A percentile compares a stretch with the other conserved stretches of the same genome.
phyloP scores from a whole-genome alignment of 495 filamentous ascomycete genomes.

The Lasiosphaeria hispida region DNA sequence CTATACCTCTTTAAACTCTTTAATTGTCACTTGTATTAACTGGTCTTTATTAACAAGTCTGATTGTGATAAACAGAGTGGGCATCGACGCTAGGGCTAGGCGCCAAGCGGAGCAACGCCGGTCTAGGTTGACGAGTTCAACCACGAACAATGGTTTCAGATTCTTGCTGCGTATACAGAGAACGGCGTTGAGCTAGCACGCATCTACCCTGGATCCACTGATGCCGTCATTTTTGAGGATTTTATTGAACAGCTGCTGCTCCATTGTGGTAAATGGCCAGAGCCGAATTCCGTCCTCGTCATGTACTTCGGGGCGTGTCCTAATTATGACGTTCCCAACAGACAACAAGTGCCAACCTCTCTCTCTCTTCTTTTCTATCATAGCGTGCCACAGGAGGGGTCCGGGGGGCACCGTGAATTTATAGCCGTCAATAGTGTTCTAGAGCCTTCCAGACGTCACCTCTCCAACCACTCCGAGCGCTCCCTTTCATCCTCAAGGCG shows the following conservation, averaged over 20 bases:
- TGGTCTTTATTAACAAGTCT: conserved; percentile 35
- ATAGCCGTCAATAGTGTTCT: no score
- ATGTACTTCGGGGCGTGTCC: no score
- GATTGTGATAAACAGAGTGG: conserved; percentile 29
- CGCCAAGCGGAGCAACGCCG: conserved; percentile 32
- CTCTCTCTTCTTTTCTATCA: no score
- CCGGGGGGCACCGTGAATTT: no score
- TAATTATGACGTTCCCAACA: no score
- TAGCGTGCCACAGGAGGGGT: no score
- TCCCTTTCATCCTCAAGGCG: no score
- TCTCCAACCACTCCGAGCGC: no score
- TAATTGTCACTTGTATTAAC: conserved; percentile 29
- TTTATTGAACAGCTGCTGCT: conserved; percentile 43
- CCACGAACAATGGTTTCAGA: conserved; percentile 35
- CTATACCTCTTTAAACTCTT: conserved; percentile 35
- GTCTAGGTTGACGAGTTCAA: conserved; percentile 35
- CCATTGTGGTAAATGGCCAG: conserved; percentile 37
- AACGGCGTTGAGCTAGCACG: conserved; percentile 35
- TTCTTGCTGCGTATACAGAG: conserved; percentile 38
- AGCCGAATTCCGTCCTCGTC: conserved; percentile 42
- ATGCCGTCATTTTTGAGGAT: conserved; percentile 39
- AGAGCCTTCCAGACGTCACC: no score
- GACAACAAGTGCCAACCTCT: no score
- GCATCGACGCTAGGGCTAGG: no score
- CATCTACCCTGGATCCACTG: conserved; percentile 39